A percentile compares a stretch with the other conserved stretches of the same genome.
phyloP scores from a whole-genome alignment of 2,329 filamentous ascomycete genomes.

The Furcasterigmium sp. region DNA sequence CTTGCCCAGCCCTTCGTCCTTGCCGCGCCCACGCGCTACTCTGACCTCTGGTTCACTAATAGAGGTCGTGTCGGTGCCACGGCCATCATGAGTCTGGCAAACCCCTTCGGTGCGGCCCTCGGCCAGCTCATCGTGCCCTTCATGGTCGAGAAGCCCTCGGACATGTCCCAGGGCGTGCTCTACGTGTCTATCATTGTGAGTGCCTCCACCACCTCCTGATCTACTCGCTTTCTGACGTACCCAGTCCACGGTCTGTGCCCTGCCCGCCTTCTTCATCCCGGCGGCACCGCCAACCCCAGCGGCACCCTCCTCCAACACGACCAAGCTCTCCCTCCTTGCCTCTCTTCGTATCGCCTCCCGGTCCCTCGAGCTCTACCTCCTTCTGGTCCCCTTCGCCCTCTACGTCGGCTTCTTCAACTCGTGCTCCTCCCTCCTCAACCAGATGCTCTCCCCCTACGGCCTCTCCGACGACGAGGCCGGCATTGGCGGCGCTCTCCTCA shows the following conservation, averaged over 20 bases:
- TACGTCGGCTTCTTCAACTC: slow-evolving; percentile 95
- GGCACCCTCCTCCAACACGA: slow-evolving; percentile 59
- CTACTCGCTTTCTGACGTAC: background rate
- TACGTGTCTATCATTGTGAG: slow-evolving; percentile 78
- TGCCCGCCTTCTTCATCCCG: slow-evolving; percentile 81
- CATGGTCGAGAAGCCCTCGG: slow-evolving; percentile 56
- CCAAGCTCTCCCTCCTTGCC: slow-evolving; percentile 45
- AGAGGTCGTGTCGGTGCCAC: slow-evolving; percentile 81
- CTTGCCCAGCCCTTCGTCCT: slow-evolving; percentile 90
- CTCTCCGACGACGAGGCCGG: slow-evolving; percentile 81
- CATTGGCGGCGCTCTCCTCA: slow-evolving; percentile 83
- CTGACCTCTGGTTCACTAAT: slow-evolving; percentile 90
- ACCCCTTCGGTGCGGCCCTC: slow-evolving; percentile 83
- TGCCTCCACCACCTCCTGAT: slow-evolving; percentile 11
- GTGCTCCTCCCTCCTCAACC: slow-evolving; percentile 80
- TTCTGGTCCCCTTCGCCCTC: slow-evolving; percentile 74
- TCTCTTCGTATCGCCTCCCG: slow-evolving; percentile 48
- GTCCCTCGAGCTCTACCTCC: slow-evolving; percentile 71
- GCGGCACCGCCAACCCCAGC: slow-evolving; percentile 70
- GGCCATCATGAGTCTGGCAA: slow-evolving; percentile 77
- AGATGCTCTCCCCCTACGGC: slow-evolving; percentile 81
- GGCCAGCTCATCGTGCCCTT: slow-evolving; percentile 83
- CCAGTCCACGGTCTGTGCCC: slow-evolving; percentile 55
- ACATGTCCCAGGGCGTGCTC: slow-evolving; percentile 78
- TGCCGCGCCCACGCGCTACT: slow-evolving; percentile 83